Base-by-base conservation (phyloP, 2,329 filamentous ascomycete species). In the Fusarium longipes region DNA sequence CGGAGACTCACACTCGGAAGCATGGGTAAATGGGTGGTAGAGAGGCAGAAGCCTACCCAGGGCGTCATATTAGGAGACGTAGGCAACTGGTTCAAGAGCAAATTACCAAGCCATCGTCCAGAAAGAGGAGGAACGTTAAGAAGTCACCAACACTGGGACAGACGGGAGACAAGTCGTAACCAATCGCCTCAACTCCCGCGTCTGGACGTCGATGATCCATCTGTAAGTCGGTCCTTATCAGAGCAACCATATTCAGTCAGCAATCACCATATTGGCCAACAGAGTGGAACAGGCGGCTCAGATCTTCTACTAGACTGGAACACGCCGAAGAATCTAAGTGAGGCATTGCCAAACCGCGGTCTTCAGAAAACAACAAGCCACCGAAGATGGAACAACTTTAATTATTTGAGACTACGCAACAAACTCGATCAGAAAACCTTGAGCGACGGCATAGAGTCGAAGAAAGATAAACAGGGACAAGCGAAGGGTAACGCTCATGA, bases 111-210 rank as follows among this genome's bases (percentile, higher is more conserved):
- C 63, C 79, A 81, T 57, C 82, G 80, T 8, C 78, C 82, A 2
- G 85, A 87, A 63, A 80, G 81, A 29, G 84, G 85, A 20, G 81
- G 84, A 11, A 86, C 84, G 2, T 55, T 75, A 39, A 81, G 83
- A 36, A 55, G 65, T 24, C 69, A 70, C 7, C 73, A 75, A 2
- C 76, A 72, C 48, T 76, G 71, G 75, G 73, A 76, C 30, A 51
- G 60, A 18, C 35, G 65, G 52, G 70, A 72, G 12, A 35, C 50
- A 22, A 51, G 63, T 10, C 35, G 17, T 9, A 44, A 22, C 6
- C 4, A 15, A 15, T 39, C 38, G 12, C 29, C 27, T n/a, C 39
- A 29, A 30, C 15, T 17, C 24, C 29, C n/a, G 10, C 20, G 12
- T 15, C 22, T 50, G 17, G 18, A 27, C 17, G 18, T 9, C 36